These are phyloP conservation scores for Eimeria mitis DNA, from an alignment of 169 alveolate genomes.

Conservation along the genomic window DNA sequence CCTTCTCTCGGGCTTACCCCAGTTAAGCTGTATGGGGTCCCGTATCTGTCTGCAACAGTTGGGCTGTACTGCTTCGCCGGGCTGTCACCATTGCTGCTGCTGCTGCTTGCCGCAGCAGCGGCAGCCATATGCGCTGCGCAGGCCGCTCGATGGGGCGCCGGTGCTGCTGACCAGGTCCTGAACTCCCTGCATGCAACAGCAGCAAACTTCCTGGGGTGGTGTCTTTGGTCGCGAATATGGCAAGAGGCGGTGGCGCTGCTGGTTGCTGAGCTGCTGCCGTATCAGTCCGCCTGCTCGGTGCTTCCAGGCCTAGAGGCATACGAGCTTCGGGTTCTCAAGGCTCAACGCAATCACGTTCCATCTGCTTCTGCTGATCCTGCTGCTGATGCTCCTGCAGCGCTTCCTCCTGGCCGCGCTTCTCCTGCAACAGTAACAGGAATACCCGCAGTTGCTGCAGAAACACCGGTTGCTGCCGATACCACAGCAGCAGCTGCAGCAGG, in stretches of 20 bases:
- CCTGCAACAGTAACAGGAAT: constrained; percentile 12
- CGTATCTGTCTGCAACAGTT: constrained; percentile 34
- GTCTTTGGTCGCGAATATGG: constrained; percentile 50
- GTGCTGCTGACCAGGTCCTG: constrained; percentile 28
- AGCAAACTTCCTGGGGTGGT: constrained; percentile 68
- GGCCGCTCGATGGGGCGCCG: constrained; percentile 54
- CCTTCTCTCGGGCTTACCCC: constrained; percentile 30
- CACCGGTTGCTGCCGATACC: neutral
- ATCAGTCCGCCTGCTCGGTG: constrained; percentile 19
- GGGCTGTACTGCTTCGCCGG: constrained; percentile 58
- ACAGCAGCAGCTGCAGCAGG: constrained; percentile 29
- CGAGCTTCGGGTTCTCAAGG: neutral
- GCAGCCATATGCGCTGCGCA: constrained; percentile 22
- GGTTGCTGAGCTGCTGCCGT: constrained; percentile 52
- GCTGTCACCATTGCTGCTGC: constrained; percentile 20
- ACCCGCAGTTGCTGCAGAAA: neutral
- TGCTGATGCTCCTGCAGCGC: neutral
- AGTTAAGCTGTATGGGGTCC: constrained; percentile 36
- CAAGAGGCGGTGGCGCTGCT: constrained; percentile 46
- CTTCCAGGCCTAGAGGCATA: constrained; percentile 44
- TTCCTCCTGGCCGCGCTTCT: neutral
- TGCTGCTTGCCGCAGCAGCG: constrained; percentile 51
- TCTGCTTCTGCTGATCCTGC: constrained; percentile 7
- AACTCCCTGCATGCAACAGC: constrained; percentile 56
- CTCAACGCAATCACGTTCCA: constrained; percentile 16